A percentile compares a stretch with the other conserved stretches of the same genome.
Conservation (phyloP, 2,329 filamentous ascomycete species). For the Hypoxylon sp. region DNA sequence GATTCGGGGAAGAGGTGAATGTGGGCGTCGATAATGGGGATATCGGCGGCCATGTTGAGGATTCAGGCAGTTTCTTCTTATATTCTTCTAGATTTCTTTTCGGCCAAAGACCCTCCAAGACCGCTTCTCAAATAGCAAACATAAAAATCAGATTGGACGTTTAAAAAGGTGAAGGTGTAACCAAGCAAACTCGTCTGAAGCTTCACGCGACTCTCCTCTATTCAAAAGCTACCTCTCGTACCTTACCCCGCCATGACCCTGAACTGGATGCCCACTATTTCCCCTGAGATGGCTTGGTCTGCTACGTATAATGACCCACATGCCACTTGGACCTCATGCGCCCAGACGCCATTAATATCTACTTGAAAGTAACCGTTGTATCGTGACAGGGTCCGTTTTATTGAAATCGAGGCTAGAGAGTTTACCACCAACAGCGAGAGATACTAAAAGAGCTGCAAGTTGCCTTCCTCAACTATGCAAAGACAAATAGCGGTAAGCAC, state of each 20-base stretch:
- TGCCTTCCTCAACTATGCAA: constrained; percentile 1
- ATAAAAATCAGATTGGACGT: background rate
- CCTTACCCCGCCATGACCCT: constrained; percentile 42
- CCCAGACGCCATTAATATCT: constrained; percentile 15
- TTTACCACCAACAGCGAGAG: constrained; percentile 1
- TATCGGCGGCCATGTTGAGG: constrained; percentile 52
- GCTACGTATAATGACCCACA: constrained; percentile 32
- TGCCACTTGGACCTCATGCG: constrained; percentile 34
- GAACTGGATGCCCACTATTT: constrained; percentile 40
- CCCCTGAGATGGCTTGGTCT: constrained; percentile 36
- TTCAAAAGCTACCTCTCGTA: constrained; percentile 20
- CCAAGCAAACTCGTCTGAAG: constrained; percentile 25
- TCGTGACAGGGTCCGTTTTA: constrained; percentile 3
- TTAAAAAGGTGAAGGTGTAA: constrained; percentile 26
- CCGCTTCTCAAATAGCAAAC: background rate
- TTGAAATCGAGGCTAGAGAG: background rate
- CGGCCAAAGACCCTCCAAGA: background rate
- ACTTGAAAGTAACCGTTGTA: background rate
- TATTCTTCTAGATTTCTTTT: constrained; percentile 6
- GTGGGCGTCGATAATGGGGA: constrained; percentile 87
- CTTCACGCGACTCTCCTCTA: constrained; percentile 21
- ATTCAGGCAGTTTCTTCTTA: constrained; percentile 6
- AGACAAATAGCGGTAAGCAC: constrained; percentile 25
- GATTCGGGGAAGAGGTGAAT: constrained; percentile 86
- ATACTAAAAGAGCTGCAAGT: constrained; percentile 2